Conservation (phyloP, 2,329 filamentous ascomycete species). For the Alternaria sp. region DNA sequence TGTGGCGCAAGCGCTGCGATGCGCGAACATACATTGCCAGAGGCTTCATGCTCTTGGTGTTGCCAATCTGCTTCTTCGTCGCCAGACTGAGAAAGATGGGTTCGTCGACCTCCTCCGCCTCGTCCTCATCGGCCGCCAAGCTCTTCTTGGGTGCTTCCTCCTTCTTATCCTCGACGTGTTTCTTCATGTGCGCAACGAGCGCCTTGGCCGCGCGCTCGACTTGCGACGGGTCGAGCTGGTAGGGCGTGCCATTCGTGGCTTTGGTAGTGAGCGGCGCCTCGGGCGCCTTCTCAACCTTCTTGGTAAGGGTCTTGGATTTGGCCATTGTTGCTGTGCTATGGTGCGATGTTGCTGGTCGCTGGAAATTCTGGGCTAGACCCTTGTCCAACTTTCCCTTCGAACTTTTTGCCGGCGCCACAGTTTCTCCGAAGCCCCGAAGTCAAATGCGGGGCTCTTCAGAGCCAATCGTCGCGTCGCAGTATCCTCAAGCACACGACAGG, state of each 20-base stretch:
- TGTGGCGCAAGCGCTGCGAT: background rate
- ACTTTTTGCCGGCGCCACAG: constrained; percentile 24
- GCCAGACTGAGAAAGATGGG: constrained; percentile 68
- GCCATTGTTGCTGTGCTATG: constrained; percentile 35
- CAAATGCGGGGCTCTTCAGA: constrained; percentile 21
- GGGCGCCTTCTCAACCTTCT: constrained; percentile 32
- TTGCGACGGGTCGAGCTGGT: constrained; percentile 56
- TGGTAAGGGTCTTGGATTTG: constrained; percentile 36
- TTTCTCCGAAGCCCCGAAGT: constrained; percentile 13
- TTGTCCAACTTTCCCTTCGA: constrained; percentile 16
- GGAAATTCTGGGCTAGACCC: constrained; percentile 25
- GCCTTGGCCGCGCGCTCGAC: constrained; percentile 66
- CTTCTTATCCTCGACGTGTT: constrained; percentile 56
- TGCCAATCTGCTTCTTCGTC: constrained; percentile 71
- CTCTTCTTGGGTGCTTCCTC: constrained; percentile 60
- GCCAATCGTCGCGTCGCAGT: constrained; percentile 39
- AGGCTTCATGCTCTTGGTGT: constrained; percentile 82
- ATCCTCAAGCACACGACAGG: constrained; percentile 32
- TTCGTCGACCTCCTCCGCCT: constrained; percentile 54
- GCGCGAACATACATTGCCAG: constrained; percentile 67
- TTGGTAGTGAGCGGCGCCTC: constrained; percentile 48
- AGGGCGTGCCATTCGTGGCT: constrained; percentile 45
- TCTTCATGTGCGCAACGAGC: constrained; percentile 64
- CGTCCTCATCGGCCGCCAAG: constrained; percentile 57
- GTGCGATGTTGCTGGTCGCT: constrained; percentile 19